Percentiles rank a stretch among this genome's conserved stretches.
Conservation (phyloP, 192 early-diverging fungal genomes). For the Coemansia sp. region DNA sequence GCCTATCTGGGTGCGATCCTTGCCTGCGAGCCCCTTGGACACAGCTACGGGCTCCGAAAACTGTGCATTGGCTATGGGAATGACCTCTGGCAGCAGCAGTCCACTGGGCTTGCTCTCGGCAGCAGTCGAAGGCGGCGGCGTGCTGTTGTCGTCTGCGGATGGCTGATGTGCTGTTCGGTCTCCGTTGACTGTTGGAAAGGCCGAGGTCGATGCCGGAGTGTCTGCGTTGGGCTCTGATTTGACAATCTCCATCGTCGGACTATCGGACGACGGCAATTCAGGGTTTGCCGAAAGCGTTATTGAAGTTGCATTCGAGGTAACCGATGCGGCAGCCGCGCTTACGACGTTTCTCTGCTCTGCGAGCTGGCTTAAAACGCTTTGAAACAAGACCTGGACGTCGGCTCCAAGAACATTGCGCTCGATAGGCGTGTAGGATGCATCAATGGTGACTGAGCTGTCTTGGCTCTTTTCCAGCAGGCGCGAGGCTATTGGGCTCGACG, state of each 20-base stretch:
- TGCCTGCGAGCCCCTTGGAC: slow-evolving; percentile 21
- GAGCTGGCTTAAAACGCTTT: slow-evolving; percentile 50
- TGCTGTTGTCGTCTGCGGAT: not conserved
- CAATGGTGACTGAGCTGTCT: slow-evolving; percentile 11
- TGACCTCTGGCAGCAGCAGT: slow-evolving; percentile 14
- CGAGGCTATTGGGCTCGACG: slow-evolving; percentile 33
- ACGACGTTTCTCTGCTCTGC: slow-evolving; percentile 38
- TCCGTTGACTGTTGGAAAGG: not conserved
- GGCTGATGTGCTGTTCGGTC: not conserved
- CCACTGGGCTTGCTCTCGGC: not conserved
- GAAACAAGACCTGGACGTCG: slow-evolving; percentile 49
- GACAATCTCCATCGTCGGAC: not conserved
- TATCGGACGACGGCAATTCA: not conserved
- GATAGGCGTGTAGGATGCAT: slow-evolving; percentile 29
- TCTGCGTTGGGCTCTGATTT: not conserved
- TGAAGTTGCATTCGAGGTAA: not conserved
- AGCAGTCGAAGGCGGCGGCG: not conserved
- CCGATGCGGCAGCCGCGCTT: slow-evolving; percentile 15
- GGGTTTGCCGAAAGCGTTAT: not conserved
- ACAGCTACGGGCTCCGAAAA: slow-evolving; percentile 6
- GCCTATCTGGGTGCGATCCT: slow-evolving; percentile 28
- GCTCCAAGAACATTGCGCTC: slow-evolving; percentile 43
- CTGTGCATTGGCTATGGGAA: slow-evolving; percentile 12
- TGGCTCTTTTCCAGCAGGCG: slow-evolving; percentile 20
- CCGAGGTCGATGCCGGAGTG: not conserved